A percentile compares a stretch with the other conserved stretches of the same genome.
phyloP scores from a whole-genome alignment of 495 filamentous ascomycete genomes.

The Xylaria telfairii region DNA sequence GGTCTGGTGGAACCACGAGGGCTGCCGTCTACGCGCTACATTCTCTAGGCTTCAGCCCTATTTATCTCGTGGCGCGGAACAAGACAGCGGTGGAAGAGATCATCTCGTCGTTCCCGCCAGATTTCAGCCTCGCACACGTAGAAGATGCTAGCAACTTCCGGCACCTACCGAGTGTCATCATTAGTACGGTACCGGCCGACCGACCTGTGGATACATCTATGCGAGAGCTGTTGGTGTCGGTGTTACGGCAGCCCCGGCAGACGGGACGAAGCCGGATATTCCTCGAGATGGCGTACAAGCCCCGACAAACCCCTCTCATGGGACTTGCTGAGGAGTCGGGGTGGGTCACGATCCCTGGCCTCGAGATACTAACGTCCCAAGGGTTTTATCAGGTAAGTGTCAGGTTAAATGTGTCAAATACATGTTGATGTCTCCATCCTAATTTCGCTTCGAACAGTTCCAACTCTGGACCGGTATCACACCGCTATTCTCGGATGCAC shows the following conservation, averaged over 20 bases:
- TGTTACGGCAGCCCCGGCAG: conserved; percentile 63
- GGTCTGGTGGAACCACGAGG: conserved; percentile 88
- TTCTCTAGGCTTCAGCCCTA: conserved; percentile 78
- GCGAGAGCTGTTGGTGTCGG: conserved; percentile 66
- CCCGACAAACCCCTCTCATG: conserved; percentile 83
- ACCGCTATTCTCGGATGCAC: conserved; percentile 70
- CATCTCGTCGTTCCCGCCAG: conserved; percentile 71
- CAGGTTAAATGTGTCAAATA: not conserved
- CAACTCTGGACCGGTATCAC: conserved; percentile 79
- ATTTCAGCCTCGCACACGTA: conserved; percentile 75
- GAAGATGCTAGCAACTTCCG: conserved; percentile 53
- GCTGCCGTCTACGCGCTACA: conserved; percentile 91
- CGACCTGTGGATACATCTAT: conserved; percentile 77
- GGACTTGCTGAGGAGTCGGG: conserved; percentile 76
- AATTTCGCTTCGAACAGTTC: conserved; percentile 55
- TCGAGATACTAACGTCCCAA: conserved; percentile 91
- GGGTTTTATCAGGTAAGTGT: conserved; percentile 71
- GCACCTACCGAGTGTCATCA: conserved; percentile 71
- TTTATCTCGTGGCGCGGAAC: conserved; percentile 87
- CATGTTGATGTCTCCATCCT: conserved; percentile 1
- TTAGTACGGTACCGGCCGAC: conserved; percentile 91
- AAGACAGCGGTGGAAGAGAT: conserved; percentile 69
- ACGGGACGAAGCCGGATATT: conserved; percentile 62
- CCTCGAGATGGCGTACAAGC: conserved; percentile 97
- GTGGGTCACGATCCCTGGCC: conserved; percentile 85